Evolutionary conservation across 164 flowering plant genomes (phyloP), one percentile per base, ranked within the genome.

Genomic region (Euptelea pleiosperma): DNA sequence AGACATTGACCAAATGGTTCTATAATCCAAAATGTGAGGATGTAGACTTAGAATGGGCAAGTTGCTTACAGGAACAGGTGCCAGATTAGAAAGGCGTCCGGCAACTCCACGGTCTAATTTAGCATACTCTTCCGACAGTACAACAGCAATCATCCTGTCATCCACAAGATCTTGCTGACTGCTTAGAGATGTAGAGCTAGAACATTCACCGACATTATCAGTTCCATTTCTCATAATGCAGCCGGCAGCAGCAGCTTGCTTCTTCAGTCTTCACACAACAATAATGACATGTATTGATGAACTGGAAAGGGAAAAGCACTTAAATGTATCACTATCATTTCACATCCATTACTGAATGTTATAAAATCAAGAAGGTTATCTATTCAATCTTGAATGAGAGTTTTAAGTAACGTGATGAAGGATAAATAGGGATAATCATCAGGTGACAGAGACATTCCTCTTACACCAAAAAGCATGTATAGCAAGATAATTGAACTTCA

Each of bases 141-240:
- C 79, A 58, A 70, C 62, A 47, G 97, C 91, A 74, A 89, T 89
- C 94, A 89, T 87, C 70, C 75, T 63, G 56, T 89, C 97, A 85
- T 89, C 97, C 59, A 83, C 91, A 46, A 63, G 34, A 62, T 76
- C 82, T 52, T 72, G 83, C 60, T 73, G 82, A 69, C 77, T 78
- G 71, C 84, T 81, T 58, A 47, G 21, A 21, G 94, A 84, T 40
- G 82, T 66, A 52, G 94, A 85, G 74, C 78, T 81, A 37, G 88
- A 83, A 67, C 70, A 68, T 50, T 77, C 80, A 35, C 84, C 83
- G 6, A 65, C 48, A 41, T 45, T 48, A 2, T 63, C 62, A 18
- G 67, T 52, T 43, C 77, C 74, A 44, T 66, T 72, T 57, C 60
- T 70, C 81, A 77, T 71, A 19, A 52, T 66, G 36, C 35, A 55